Percentiles rank a stretch among this genome's conserved stretches.
These are phyloP conservation scores for Dalbergia cultrata DNA, from an alignment of 306 rosid species.

Conservation along the genomic window DNA sequence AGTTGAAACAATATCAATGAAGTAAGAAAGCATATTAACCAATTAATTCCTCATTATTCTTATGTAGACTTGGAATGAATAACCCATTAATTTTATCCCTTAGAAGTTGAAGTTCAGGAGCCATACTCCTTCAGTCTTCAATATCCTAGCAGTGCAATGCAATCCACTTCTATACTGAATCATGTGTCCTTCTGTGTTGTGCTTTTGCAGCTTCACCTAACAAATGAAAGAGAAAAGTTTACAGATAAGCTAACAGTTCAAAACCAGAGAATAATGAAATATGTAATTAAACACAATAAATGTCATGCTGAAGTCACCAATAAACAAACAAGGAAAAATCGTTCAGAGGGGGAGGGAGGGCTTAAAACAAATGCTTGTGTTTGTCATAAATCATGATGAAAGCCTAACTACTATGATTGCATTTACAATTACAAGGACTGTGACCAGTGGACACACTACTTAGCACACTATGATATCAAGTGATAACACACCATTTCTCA, in stretches of 20 bases:
- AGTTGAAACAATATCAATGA: conserved; percentile 30
- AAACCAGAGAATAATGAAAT: conserved; percentile 1
- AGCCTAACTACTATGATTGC: conserved; percentile 5
- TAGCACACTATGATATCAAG: conserved; percentile 17
- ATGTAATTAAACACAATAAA: conserved; percentile 2
- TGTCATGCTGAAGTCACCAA: conserved; percentile 28
- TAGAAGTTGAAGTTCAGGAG: conserved; percentile 46
- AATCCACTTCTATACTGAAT: conserved; percentile 72
- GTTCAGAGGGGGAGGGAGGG: neutral
- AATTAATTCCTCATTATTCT: conserved; percentile 31
- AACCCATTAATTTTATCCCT: conserved; percentile 30
- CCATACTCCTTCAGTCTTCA: conserved; percentile 91
- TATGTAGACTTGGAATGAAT: conserved; percentile 27
- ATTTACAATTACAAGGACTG: neutral
- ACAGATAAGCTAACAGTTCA: conserved; percentile 21
- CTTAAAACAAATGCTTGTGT: neutral
- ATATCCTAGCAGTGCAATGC: conserved; percentile 89
- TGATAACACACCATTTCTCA: conserved; percentile 10
- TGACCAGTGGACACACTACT: neutral
- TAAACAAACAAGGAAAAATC: conserved; percentile 11
- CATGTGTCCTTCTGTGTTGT: conserved; percentile 77
- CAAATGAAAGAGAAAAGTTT: conserved; percentile 22
- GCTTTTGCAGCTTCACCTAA: conserved; percentile 93
- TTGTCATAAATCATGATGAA: conserved; percentile 12
- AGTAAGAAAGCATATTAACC: conserved; percentile 22